Evolutionary conservation across 2,329 filamentous ascomycete species (phyloP).

Genomic region (Fusarium haematococcum): DNA sequence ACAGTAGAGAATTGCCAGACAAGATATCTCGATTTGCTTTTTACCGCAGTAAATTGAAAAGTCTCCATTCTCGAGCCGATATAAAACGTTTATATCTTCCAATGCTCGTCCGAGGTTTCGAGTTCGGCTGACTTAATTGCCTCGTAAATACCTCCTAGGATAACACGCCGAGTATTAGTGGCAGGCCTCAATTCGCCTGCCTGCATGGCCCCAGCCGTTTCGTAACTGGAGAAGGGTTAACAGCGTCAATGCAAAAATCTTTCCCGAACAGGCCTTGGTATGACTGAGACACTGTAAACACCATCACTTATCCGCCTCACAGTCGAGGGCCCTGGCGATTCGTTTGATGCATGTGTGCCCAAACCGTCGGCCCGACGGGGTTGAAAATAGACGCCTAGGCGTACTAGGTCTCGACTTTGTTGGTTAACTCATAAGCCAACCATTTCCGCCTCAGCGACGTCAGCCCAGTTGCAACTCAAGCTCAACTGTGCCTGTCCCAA

Average conservation of each 20-base stretch:
- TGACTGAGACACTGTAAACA: neutral
- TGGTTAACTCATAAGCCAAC: constrained; percentile 24
- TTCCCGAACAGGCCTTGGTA: neutral
- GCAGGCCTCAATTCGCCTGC: constrained; percentile 20
- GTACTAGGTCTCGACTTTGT: constrained; percentile 10
- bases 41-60: neutral
- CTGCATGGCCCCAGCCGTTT: neutral
- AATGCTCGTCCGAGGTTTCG: too few species aligned
- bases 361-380: constrained; percentile 20
- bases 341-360: constrained; percentile 26
- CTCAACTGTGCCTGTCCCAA: constrained; percentile 20
- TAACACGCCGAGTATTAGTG: neutral
- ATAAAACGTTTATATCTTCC: neutral
- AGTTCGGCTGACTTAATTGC: neutral
- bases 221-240: neutral
- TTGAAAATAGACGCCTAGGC: constrained; percentile 12
- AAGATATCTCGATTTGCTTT: neutral
- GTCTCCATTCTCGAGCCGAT: neutral
- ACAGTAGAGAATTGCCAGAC: neutral
- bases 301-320: neutral
- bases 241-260: neutral
- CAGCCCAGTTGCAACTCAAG: constrained; percentile 26
- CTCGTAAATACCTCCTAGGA: neutral
- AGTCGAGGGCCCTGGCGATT: neutral
- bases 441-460: constrained; percentile 26